phyloP scores from a whole-genome alignment of 192 early-diverging fungal species.

The Coemansia sp. region DNA sequence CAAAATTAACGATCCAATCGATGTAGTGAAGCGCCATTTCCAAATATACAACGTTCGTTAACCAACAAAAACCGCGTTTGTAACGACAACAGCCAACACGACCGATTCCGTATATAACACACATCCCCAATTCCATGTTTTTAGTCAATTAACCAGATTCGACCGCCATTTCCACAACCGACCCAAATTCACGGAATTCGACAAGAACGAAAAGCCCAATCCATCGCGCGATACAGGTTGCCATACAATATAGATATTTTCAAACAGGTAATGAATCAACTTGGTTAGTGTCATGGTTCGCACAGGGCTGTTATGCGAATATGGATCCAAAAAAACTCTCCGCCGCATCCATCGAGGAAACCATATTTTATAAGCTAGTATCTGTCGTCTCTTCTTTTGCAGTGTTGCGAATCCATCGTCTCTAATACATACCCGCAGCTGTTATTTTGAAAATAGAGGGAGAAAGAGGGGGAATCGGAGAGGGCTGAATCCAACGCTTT shows the following conservation, averaged over 20 bases:
- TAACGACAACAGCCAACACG: background rate
- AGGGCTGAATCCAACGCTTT: no score
- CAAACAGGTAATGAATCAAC: background rate
- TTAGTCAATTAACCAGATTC: background rate
- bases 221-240: background rate
- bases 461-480: background rate
- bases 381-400: background rate
- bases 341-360: constrained; percentile 1
- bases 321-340: background rate
- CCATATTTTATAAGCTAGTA: background rate
- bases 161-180: background rate
- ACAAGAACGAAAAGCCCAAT: background rate
- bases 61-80: background rate
- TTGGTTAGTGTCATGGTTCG: constrained; percentile 7
- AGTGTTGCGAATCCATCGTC: constrained; percentile 2
- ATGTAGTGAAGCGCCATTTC: background rate
- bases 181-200: constrained; percentile 4
- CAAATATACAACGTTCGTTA: no score
- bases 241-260: background rate
- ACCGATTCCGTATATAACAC: background rate
- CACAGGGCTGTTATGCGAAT: background rate
- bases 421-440: constrained; percentile 2
- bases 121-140: background rate
- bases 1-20: background rate
- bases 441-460: constrained; percentile 3